Base-by-base conservation (phyloP, 495 filamentous ascomycete genomes). In the Chaetomium cochliodes region DNA sequence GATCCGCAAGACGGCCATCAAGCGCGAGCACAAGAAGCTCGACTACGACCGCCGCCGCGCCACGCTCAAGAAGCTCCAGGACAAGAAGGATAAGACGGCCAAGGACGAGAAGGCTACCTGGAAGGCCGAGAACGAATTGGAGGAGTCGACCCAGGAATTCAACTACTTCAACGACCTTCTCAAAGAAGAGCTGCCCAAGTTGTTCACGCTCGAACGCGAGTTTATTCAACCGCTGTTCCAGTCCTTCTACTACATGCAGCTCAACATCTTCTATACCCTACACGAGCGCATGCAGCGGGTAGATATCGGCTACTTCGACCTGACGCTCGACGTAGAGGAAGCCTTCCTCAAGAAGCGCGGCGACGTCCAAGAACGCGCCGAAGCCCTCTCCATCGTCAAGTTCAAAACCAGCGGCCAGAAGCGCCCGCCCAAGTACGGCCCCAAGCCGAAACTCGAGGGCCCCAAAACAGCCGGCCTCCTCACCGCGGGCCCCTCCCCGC, bases 201-300 rank as follows among this genome's bases (percentile, higher is more conserved):
- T 99, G 6, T 99, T 99, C 78, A 70, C 76, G 22, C 86, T 98
- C n/a, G 96, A 98, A 76, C 84, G 91, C 63, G 91, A 99, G 73
- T 98, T 99, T 78, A 99, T 99, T 76, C 88, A 89, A 63, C 94
- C 94, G 16, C 84, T 99, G 9, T 99, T 99, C 83, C 96, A 97
- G 70, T 96, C 92, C 39, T 99, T 98, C 81, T 99, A 99, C 79
- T 99, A 99, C 81, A 98, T 99, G 96, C 94, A 99, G 76, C 85
- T 99, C 61, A 99, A 99, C 76, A 92, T 99, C 65, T 99, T 98
- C 78, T 99, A 99, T 77, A 98, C 96, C 0, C 82, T 99, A 41
- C 94, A 99, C 76, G 94, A 99, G 77, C 90, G 86, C 76, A 98
- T 98, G 96, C 94, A 97, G 76, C 87, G 82, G 62, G 91, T 96